Evolutionary conservation across 148 eudicot genomes (phyloP).

Genomic region (Vaccinium macrocarpon): DNA sequence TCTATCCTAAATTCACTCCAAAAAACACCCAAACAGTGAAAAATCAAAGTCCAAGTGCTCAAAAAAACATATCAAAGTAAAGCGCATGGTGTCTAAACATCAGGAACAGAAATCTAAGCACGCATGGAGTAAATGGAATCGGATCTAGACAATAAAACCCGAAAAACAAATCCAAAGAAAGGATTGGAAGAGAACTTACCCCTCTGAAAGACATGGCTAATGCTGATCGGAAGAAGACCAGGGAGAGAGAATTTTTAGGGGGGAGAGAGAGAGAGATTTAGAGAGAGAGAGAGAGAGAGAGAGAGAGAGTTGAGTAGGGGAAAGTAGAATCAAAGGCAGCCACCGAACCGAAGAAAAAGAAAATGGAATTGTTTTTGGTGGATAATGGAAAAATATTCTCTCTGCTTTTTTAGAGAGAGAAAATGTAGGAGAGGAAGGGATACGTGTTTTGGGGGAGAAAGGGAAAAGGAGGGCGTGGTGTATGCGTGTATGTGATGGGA

Average conservation of each 20-base stretch:
- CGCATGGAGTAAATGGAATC: neutral
- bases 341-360: conserved; percentile 3
- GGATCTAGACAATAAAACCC: conserved; percentile 3
- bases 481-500: too few species aligned
- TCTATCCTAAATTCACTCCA: neutral
- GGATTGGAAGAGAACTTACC: conserved; percentile 17
- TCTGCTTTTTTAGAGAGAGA: neutral
- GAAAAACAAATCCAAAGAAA: neutral
- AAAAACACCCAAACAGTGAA: neutral
- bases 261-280: conserved; percentile 10
- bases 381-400: neutral
- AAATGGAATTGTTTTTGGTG: neutral
- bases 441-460: neutral
- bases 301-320: neutral
- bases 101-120: neutral
- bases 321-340: conserved; percentile 15
- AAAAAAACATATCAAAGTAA: neutral
- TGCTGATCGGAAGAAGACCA: conserved; percentile 21
- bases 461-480: too few species aligned
- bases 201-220: conserved; percentile 60
- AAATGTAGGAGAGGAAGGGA: neutral
- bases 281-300: neutral
- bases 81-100: neutral
- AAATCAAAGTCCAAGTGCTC: neutral
- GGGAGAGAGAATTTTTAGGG: neutral